Base-by-base conservation (phyloP, 2,329 filamentous ascomycete genomes). In the Cladophialophora carrionii region DNA sequence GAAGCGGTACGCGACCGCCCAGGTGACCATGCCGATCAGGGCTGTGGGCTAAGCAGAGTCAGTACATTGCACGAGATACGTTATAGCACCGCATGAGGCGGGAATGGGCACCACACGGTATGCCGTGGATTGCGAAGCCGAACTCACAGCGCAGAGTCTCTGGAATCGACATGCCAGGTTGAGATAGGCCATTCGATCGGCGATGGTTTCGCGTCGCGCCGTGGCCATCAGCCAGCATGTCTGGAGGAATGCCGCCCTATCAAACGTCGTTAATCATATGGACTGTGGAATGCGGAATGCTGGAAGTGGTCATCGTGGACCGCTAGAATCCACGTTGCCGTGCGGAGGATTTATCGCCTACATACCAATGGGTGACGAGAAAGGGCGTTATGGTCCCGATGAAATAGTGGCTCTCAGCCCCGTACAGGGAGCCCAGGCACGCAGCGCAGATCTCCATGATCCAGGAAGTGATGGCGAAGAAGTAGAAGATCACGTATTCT, bases 401-500 rank as follows among this genome's bases (percentile, higher is more conserved):
- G 51, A 68, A 68, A 31, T 57, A 46, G 58, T 68, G 65, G n/a
- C 62, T 65, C 17, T 68, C 59, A 20, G 54, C 65, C 48, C 65
- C 65, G 46, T 61, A 63, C n/a, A 68, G 62, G 12, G 65, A 68
- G 31, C 65, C 65, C 31, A 68, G 20, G 31, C 62, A 65, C 41
- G 62, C 65, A 17, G 65, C 59, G n/a, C 55, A 53, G 41, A 68
- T 68, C 43, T 65, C 61, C 49, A 65, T 54, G 52, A 54, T 20
- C 62, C 54, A 63, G 26, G 65, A 62, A 10, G 62, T 57, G 55
- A 68, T 65, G 41, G 59, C 58, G 32, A 68, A 48, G 59, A 62
- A 60, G 62, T 68, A 68, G 53, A 68, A 68, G 49, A 68, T 62
- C 49, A 65, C 41, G 41, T 68, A 65, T 57, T 68, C 65, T 54